phyloP scores from a whole-genome alignment of 306 rosid genomes.

The Malus domestica region ASM211411v1 NC_041804.1:6272501-6273000 shows the following conservation, averaged over 20 bases:
- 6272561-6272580: constrained; percentile 25
- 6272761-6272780: constrained; percentile 12
- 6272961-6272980: background rate
- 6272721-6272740: constrained; percentile 8
- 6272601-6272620: constrained; percentile 29
- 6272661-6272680: constrained; percentile 23
- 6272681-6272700: constrained; percentile 21
- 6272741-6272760: background rate
- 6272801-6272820: constrained; percentile 9
- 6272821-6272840: constrained; percentile 18
- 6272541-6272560: constrained; percentile 44
- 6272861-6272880: background rate
- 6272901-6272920: background rate
- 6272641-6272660: constrained; percentile 21
- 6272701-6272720: constrained; percentile 7
- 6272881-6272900: background rate
- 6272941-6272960: background rate
- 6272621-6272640: constrained; percentile 38
- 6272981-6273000: background rate
- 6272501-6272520: constrained; percentile 35
- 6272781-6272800: background rate
- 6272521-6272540: constrained; percentile 23
- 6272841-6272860: constrained; percentile 2
- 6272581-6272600: constrained; percentile 33
- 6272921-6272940: background rate